Percentiles rank a stretch among this genome's conserved stretches.
Conservation (phyloP, 192 early-diverging fungal genomes). For the Tieghemiomyces parasiticus region DNA sequence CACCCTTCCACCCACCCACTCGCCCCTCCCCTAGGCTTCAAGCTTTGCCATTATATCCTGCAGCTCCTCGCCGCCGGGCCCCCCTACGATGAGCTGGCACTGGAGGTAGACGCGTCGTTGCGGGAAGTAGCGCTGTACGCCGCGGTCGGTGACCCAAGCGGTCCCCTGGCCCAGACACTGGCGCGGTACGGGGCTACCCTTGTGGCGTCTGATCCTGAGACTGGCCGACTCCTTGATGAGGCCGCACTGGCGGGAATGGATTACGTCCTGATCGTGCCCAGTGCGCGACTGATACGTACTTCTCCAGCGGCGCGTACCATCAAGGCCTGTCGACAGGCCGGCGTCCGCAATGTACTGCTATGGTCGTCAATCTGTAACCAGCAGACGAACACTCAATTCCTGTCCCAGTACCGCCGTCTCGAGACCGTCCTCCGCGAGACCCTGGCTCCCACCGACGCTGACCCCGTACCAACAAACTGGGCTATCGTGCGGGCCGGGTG, state of each 20-base stretch:
- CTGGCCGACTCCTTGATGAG: neutral
- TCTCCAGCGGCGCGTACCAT: neutral
- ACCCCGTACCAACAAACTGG: neutral
- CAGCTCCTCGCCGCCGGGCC: neutral
- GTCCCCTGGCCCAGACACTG: neutral
- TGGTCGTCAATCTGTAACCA: conserved; percentile 11
- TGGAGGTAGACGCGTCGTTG: neutral
- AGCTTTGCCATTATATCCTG: neutral
- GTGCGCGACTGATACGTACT: neutral
- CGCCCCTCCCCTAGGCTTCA: neutral
- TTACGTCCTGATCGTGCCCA: neutral
- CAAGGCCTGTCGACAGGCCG: neutral
- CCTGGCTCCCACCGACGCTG: neutral
- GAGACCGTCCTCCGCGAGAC: neutral
- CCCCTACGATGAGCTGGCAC: neutral
- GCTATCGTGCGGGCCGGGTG: conserved; percentile 8
- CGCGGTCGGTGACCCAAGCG: neutral
- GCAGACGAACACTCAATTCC: neutral
- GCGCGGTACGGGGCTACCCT: neutral
- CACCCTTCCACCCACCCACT: neutral
- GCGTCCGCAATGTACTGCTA: conserved; percentile 6
- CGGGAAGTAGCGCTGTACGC: neutral
- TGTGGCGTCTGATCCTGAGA: neutral
- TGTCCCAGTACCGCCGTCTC: conserved; percentile 1
- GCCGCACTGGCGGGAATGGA: neutral